phyloP scores from a whole-genome alignment of 2,329 filamentous ascomycete species.

The Dothiorella sarmentorum region DNA sequence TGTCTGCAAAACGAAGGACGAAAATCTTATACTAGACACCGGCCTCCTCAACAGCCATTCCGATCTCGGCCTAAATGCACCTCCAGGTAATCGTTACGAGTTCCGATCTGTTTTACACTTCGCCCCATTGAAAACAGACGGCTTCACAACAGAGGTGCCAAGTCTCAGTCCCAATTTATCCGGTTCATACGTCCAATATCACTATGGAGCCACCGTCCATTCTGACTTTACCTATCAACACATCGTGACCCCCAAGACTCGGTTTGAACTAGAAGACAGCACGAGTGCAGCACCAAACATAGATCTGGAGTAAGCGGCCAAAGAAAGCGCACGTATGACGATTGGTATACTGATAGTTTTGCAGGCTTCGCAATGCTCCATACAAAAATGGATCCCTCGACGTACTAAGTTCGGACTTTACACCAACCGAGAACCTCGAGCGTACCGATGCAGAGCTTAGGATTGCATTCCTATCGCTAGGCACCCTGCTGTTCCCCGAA shows the following conservation, averaged over 20 bases:
- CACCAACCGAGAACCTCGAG: slow-evolving; percentile 29
- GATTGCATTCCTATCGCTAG: slow-evolving; percentile 31
- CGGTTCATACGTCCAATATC: neutral
- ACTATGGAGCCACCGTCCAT: neutral
- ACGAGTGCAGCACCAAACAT: neutral
- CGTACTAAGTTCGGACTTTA: neutral
- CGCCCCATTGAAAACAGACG: slow-evolving; percentile 13
- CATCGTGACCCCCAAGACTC: too few relatives aligned
- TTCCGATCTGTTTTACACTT: slow-evolving; percentile 15
- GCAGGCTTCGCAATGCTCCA: neutral
- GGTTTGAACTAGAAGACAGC: neutral
- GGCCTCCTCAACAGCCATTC: slow-evolving; percentile 22
- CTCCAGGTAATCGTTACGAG: slow-evolving; percentile 19
- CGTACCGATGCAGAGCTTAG: slow-evolving; percentile 30
- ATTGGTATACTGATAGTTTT: neutral
- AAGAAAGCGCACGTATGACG: too few relatives aligned
- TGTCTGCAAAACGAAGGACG: slow-evolving; percentile 17
- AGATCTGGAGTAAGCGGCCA: neutral
- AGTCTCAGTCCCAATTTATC: neutral
- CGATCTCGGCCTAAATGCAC: slow-evolving; percentile 25
- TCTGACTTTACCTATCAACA: neutral
- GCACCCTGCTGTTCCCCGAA: slow-evolving; percentile 26
- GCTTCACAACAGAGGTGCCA: neutral
- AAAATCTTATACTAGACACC: slow-evolving; percentile 23
- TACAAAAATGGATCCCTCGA: neutral